phyloP scores from a whole-genome alignment of 2,329 filamentous ascomycete genomes.

The Neonectria coccinea region DNA sequence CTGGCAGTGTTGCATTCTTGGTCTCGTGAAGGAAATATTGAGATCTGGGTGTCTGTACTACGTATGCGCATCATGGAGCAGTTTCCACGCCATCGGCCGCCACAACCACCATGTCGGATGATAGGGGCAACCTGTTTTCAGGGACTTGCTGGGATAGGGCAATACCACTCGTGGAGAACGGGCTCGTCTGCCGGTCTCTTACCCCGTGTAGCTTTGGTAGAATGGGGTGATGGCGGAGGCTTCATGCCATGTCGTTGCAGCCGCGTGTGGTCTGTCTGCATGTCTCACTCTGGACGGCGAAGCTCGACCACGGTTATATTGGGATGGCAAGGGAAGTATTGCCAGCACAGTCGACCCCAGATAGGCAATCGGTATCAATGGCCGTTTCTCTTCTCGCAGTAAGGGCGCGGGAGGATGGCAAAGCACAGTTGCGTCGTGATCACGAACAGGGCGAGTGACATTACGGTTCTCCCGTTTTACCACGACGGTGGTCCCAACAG shows the following conservation, averaged over 20 bases:
- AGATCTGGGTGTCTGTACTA: conserved; percentile 17
- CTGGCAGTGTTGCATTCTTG: conserved; percentile 22
- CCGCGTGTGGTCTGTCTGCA: conserved; percentile 26
- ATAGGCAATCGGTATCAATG: background rate
- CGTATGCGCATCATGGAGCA: conserved; percentile 30
- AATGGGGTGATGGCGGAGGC: conserved; percentile 5
- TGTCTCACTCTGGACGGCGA: conserved; percentile 31
- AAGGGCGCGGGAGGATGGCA: background rate
- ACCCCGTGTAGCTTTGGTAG: background rate
- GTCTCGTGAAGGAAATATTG: conserved; percentile 26
- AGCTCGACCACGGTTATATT: conserved; percentile 10
- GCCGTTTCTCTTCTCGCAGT: background rate
- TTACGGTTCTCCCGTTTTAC: conserved; percentile 8
- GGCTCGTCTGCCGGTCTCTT: conserved; percentile 5
- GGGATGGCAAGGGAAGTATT: conserved; percentile 18
- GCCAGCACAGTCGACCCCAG: conserved; percentile 6
- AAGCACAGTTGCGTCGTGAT: background rate
- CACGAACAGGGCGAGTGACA: conserved; percentile 4
- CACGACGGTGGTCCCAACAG: conserved; percentile 23
- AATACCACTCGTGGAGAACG: conserved; percentile 13
- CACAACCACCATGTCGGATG: conserved; percentile 37
- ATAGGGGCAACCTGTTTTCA: conserved; percentile 29
- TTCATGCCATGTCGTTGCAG: conserved; percentile 18
- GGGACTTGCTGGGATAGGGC: conserved; percentile 23
- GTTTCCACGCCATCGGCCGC: conserved; percentile 32